Base-by-base conservation (phyloP, 2,329 filamentous ascomycete genomes). In the Fonsecaea nubica region DNA sequence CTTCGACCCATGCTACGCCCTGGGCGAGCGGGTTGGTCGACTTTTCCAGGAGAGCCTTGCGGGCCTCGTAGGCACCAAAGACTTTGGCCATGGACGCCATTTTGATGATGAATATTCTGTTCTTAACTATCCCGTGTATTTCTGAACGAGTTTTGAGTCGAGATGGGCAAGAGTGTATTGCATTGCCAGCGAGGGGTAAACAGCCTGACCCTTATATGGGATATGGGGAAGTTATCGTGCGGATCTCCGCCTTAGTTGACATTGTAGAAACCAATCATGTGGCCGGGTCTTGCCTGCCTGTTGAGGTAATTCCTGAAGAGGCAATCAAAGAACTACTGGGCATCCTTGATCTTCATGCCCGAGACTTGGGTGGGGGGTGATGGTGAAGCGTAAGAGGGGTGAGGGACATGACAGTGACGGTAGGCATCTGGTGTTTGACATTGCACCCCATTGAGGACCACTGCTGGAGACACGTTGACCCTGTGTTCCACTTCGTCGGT, bases 1-100 rank as follows among this genome's bases (percentile, higher is more conserved):
- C 81, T 53, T 79, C 76, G 1, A 84, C 71, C 83, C 81, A 85
- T 25, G 83, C 83, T 3, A 85, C 73, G 10, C 83, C 83, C 18
- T 77, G 74, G 18, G 81, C 76, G 59, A 79, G 80, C 0, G 77
- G 77, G 72, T 81, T 80, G 13, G 56, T 74, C 74, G 74, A 80
- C 3, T 71, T 54, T 40, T 76, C 68, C 0, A 83, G 75, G 58
- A 69, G 67, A 12, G 68, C 63, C 52, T 75, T 69, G 12, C 80
- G 76, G 7, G 71, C 67, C 5, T 72, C 48, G 66, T 83, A 81
- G 62, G 63, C 80, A 3, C 75, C 65, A 67, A 83, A 81, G 32
- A 83, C 70, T 57, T 78, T 75, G 10, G 80, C 65, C 81, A 83
- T 83, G 59, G 80, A 78, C 4, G 81, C 67, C 81, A 83, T 82